Percentiles rank a stretch among this genome's conserved stretches.
These are phyloP conservation scores for Vachellia collinsii DNA, from an alignment of 306 rosid genomes.

Conservation along the genomic window DNA sequence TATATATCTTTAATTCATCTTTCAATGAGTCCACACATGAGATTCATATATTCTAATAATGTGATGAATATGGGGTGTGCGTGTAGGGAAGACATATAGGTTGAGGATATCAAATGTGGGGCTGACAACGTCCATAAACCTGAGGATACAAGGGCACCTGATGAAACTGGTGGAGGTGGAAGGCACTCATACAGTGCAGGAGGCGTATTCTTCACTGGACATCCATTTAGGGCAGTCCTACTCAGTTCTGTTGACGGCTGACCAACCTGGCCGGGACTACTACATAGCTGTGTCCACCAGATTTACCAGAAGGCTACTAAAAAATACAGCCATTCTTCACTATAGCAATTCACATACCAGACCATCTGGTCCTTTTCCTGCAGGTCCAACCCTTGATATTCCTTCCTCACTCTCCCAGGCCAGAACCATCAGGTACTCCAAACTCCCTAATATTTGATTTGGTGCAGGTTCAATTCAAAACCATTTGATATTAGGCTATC, in stretches of 20 bases:
- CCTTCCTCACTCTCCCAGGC: slow-evolving; percentile 78
- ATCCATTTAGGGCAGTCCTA: slow-evolving; percentile 90
- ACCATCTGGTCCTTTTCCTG: slow-evolving; percentile 82
- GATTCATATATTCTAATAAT: no score
- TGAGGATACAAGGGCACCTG: slow-evolving; percentile 81
- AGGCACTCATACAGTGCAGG: slow-evolving; percentile 90
- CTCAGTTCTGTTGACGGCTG: slow-evolving; percentile 89
- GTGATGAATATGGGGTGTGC: no score
- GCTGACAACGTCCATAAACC: slow-evolving; percentile 77
- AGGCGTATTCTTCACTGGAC: slow-evolving; percentile 74
- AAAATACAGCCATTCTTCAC: slow-evolving; percentile 87
- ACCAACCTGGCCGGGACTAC: slow-evolving; percentile 86
- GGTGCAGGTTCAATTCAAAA: no score
- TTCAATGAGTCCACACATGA: no score
- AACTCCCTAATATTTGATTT: no score
- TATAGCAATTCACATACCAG: slow-evolving; percentile 73
- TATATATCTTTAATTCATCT: background rate
- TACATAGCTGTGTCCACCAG: slow-evolving; percentile 80
- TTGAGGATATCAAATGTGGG: slow-evolving; percentile 96
- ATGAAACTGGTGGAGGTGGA: slow-evolving; percentile 90
- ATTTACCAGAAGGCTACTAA: slow-evolving; percentile 66
- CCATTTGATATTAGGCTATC: background rate
- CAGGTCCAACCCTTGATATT: slow-evolving; percentile 70
- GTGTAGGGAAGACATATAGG: slow-evolving; percentile 74
- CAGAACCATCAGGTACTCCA: slow-evolving; percentile 70